Evolutionary conservation across 352 stramenopile species (phyloP).

Genomic region (Phytophthora europaea): DNA sequence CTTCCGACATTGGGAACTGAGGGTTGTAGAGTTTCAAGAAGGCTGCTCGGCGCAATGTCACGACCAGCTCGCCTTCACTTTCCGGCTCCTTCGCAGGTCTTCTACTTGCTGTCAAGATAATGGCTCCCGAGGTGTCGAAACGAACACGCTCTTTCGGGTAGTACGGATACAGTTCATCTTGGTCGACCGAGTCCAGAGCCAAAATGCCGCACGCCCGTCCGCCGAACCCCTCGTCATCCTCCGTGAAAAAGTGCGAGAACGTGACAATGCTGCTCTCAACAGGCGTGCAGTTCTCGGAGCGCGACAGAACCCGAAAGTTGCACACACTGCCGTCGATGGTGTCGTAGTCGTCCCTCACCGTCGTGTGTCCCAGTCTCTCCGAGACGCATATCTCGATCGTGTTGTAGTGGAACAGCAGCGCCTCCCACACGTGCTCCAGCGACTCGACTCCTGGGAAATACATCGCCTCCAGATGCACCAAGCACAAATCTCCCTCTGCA

Average conservation of each 20-base stretch:
- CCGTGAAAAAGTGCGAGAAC: constrained; percentile 19
- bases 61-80: constrained; percentile 21
- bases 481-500: constrained; percentile 24
- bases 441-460: constrained; percentile 36
- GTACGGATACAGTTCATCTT: constrained; percentile 32
- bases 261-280: constrained; percentile 23
- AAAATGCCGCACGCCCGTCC: constrained; percentile 17
- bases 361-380: constrained; percentile 40
- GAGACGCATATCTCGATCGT: constrained; percentile 48
- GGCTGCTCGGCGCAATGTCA: constrained; percentile 30
- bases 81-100: background rate
- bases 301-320: constrained; percentile 16
- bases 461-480: constrained; percentile 33
- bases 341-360: constrained; percentile 42
- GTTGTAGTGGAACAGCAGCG: constrained; percentile 38
- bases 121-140: constrained; percentile 17
- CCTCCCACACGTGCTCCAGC: constrained; percentile 39
- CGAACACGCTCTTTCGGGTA: constrained; percentile 6
- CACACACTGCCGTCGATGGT: constrained; percentile 23
- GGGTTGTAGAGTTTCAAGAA: constrained; percentile 29
- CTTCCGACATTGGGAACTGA: constrained; percentile 17
- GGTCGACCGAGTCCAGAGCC: constrained; percentile 25
- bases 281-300: constrained; percentile 1
- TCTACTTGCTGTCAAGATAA: constrained; percentile 23
- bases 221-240: constrained; percentile 8